These are phyloP conservation scores for Aquanectria penicillioides DNA, from an alignment of 2,329 filamentous ascomycete species.

Conservation along the genomic window DNA sequence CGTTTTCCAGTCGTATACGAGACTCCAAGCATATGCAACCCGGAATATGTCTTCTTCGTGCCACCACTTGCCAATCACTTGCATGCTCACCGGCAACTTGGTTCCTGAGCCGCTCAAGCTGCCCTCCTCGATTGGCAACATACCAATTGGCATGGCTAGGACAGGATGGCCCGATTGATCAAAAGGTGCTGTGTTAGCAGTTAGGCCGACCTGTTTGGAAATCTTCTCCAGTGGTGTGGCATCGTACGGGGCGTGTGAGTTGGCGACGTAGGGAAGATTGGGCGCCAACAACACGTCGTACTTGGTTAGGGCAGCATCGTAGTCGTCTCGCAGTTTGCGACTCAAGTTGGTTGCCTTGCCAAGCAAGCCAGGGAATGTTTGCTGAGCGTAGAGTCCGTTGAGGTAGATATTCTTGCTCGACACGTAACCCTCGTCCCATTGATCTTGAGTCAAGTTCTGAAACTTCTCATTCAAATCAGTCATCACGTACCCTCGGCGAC, in stretches of 20 bases:
- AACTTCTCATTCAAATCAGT: neutral
- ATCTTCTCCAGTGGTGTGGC: neutral
- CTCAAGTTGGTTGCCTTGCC: constrained; percentile 9
- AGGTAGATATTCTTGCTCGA: neutral
- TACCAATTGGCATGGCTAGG: neutral
- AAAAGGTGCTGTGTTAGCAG: constrained; percentile 5
- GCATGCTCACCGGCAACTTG: constrained; percentile 4
- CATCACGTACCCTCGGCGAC: neutral
- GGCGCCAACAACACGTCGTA: constrained; percentile 5
- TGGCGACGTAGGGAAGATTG: neutral
- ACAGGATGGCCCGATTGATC: constrained; percentile 6
- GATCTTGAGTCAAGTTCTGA: neutral
- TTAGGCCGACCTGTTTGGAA: neutral
- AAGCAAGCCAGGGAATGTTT: neutral
- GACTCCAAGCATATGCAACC: neutral
- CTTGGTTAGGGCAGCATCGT: neutral
- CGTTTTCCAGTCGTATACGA: neutral
- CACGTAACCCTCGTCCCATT: neutral
- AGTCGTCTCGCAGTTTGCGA: constrained; percentile 6
- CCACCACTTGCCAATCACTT: constrained; percentile 2
- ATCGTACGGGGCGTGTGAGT: neutral
- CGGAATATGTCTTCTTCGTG: neutral
- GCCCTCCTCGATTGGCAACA: constrained; percentile 2
- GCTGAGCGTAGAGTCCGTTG: neutral
- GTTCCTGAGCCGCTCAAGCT: neutral